A percentile compares a stretch with the other conserved stretches of the same genome.
phyloP scores from a whole-genome alignment of 352 stramenopile species.

The Thraustotheca clavata region DNA sequence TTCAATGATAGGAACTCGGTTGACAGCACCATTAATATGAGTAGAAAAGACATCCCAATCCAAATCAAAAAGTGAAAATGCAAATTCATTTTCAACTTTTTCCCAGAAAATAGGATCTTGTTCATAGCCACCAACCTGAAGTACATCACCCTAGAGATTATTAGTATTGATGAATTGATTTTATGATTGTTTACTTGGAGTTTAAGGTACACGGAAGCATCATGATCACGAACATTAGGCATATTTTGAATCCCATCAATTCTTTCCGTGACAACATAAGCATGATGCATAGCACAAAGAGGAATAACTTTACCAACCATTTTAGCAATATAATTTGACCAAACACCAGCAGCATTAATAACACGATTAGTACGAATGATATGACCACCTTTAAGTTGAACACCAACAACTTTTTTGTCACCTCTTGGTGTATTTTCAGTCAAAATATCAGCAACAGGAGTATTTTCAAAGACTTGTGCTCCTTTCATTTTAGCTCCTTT shows the following conservation, averaged over 20 bases:
- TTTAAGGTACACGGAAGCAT: slow-evolving; percentile 28
- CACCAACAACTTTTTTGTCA: slow-evolving; percentile 22
- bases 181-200: neutral
- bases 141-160: slow-evolving; percentile 22
- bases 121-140: slow-evolving; percentile 26
- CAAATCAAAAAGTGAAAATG: slow-evolving; percentile 27
- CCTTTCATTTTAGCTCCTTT: slow-evolving; percentile 21
- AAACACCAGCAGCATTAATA: slow-evolving; percentile 25
- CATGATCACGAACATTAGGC: slow-evolving; percentile 27
- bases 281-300: slow-evolving; percentile 27
- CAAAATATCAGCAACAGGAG: slow-evolving; percentile 21
- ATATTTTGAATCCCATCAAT: slow-evolving; percentile 25
- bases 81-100: slow-evolving; percentile 22
- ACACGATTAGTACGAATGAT: slow-evolving; percentile 25
- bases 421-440: slow-evolving; percentile 5
- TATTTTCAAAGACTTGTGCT: slow-evolving; percentile 20
- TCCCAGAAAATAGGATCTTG: slow-evolving; percentile 27
- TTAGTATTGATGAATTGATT: neutral
- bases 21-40: slow-evolving; percentile 24
- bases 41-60: slow-evolving; percentile 27
- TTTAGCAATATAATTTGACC: slow-evolving; percentile 22
- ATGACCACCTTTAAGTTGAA: slow-evolving; percentile 21
- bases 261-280: slow-evolving; percentile 24
- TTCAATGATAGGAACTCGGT: slow-evolving; percentile 23
- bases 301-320: slow-evolving; percentile 23